Base-by-base conservation (phyloP, 495 filamentous ascomycete genomes). In the Tuber umbilicatum region DNA sequence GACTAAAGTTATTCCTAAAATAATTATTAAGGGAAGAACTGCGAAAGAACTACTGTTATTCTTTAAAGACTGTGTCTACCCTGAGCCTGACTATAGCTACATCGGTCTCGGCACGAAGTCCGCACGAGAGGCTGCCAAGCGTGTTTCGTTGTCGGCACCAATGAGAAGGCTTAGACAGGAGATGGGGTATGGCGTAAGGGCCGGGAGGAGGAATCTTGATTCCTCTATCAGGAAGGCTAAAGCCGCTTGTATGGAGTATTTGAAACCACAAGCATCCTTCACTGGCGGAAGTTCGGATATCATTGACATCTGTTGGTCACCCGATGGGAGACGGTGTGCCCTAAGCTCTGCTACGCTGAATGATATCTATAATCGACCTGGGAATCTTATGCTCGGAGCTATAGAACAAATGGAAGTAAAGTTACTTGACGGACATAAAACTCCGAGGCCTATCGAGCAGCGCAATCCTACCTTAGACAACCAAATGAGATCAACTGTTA, bases 371-470 rank as follows among this genome's bases (percentile, higher is more conserved):
- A 82, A 82, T 27, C 75, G 81, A 14, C 75, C 81, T 16, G 81
- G 81, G 2, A 82, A 82, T 70, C 78, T 82, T 16, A 78, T 82
- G 75, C 72, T 82, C 31, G 81, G 81, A 5, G 39, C 40, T 17
- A 31, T 74, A 3, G 69, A 76, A 39, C 42, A 71, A 17, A 72
- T 60, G 60, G 70, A 68, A 7, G 76, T 81, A 16, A 72, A 73
- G 43, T 76, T 80, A 73, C 50, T 82, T 17, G 79, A 78, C 47
- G 73, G 73, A n/a, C 81, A 82, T 31, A 78, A 41, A 43, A 68
- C 50, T 38, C 27, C 12, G 69, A 39, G 70, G n/a, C 72, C 55
- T 40, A 47, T 42, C 21, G 74, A 38, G 21, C 41, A 55, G 31
- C 72, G 71, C 23, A 14, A 43, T 21, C 64, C 41, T 10, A 67